Evolutionary conservation across 768 basidiomycete genomes (phyloP).

Genomic region (Lactarius sp.): DNA sequence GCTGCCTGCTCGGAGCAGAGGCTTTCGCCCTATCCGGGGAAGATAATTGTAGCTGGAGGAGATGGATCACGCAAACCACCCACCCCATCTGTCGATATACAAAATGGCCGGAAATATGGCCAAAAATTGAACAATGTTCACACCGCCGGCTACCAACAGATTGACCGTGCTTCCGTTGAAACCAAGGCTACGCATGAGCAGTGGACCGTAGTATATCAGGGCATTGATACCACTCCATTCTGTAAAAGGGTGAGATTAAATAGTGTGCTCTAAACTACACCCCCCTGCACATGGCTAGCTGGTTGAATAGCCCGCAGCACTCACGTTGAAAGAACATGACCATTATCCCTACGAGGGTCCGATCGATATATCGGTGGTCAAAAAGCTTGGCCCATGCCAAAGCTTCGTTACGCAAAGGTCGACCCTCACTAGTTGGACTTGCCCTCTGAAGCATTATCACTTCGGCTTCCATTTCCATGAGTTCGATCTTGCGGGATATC

Average conservation of each 20-base stretch:
- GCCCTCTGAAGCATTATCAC: slow-evolving; percentile 46
- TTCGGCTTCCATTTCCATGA: slow-evolving; percentile 74
- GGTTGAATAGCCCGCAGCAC: slow-evolving; percentile 27
- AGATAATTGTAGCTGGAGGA: neutral
- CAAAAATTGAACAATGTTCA: slow-evolving; percentile 73
- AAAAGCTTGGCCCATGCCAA: slow-evolving; percentile 57
- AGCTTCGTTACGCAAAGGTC: slow-evolving; percentile 30
- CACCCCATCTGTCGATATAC: slow-evolving; percentile 61
- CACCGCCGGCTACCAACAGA: slow-evolving; percentile 69
- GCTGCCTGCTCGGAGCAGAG: slow-evolving; percentile 61
- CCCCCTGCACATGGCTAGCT: neutral
- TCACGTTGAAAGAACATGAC: slow-evolving; percentile 83
- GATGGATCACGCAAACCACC: slow-evolving; percentile 2
- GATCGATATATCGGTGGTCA: slow-evolving; percentile 44
- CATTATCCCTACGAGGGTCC: slow-evolving; percentile 65
- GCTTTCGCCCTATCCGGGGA: slow-evolving; percentile 49
- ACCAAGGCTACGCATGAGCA: slow-evolving; percentile 60
- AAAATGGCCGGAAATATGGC: slow-evolving; percentile 71
- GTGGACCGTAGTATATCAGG: slow-evolving; percentile 76
- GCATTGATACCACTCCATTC: slow-evolving; percentile 90
- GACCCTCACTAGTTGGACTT: slow-evolving; percentile 28
- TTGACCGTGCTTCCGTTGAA: slow-evolving; percentile 53
- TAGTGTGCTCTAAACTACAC: neutral
- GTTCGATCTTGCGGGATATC: slow-evolving; percentile 47
- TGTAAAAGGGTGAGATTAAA: slow-evolving; percentile 28